Evolutionary conservation across 2,329 filamentous ascomycete species (phyloP).

Genomic region (Emydomyces testavorans): DNA sequence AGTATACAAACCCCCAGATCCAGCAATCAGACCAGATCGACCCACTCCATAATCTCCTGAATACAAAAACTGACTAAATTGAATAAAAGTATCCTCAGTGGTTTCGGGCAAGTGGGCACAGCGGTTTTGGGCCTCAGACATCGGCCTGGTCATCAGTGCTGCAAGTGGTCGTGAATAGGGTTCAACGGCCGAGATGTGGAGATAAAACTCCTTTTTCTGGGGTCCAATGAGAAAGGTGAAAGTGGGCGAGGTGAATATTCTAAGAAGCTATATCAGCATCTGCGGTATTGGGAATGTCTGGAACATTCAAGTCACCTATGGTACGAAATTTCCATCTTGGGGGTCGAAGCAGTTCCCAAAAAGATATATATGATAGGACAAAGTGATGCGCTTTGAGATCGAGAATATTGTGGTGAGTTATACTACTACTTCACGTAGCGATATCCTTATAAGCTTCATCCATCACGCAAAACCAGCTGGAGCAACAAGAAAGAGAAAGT

Average conservation of each 20-base stretch:
- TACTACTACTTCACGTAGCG: too few relatives aligned
- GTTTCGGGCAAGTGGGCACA: background rate
- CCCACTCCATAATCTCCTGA: background rate
- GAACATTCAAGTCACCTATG: background rate
- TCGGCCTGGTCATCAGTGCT: background rate
- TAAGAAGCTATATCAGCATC: background rate
- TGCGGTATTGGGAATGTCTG: background rate
- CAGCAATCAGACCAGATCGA: background rate
- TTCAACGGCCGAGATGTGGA: background rate
- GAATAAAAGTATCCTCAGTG: background rate
- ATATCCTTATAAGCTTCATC: too few relatives aligned
- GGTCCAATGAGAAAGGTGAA: constrained; percentile 4
- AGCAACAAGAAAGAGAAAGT: too few relatives aligned
- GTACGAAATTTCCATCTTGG: background rate
- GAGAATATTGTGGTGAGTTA: too few relatives aligned
- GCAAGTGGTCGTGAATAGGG: background rate
- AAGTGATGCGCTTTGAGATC: too few relatives aligned
- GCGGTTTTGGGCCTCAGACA: background rate
- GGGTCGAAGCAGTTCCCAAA: too few relatives aligned
- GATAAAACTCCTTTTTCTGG: constrained; percentile 1
- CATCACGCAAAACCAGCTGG: too few relatives aligned
- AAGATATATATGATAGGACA: too few relatives aligned
- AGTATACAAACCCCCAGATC: background rate
- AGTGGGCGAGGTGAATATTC: background rate
- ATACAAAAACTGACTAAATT: constrained; percentile 1